Conservation (phyloP, 2,329 filamentous ascomycete genomes). For the Pseudocercospora pini-densiflorae region DNA sequence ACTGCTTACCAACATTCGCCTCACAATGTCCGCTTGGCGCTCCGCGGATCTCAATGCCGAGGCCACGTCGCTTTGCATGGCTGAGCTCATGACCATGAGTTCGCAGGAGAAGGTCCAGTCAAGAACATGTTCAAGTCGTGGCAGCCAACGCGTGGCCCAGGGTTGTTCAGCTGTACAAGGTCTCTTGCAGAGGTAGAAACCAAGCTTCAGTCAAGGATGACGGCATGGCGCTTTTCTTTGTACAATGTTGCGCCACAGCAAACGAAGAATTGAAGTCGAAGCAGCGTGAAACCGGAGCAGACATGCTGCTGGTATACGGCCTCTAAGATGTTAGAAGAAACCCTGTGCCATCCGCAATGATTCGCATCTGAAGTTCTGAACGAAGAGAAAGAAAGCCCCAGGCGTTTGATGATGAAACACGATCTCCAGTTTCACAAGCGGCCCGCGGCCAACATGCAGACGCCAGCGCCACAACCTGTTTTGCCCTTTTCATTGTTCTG, state of each 20-base stretch:
- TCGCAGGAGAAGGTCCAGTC: neutral
- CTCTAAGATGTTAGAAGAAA: neutral
- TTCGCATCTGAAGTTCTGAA: neutral
- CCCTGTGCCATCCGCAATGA: neutral
- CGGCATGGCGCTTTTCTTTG: neutral
- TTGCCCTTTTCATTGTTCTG: neutral
- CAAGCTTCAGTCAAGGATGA: neutral
- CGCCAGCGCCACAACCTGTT: neutral
- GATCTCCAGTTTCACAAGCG: neutral
- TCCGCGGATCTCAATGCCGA: neutral
- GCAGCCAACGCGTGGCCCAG: neutral
- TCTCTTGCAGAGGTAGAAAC: neutral
- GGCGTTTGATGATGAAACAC: neutral
- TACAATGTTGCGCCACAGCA: neutral
- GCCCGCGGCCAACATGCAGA: neutral
- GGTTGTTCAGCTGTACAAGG: neutral
- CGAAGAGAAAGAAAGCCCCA: neutral
- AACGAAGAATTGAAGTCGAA: neutral
- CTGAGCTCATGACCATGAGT: neutral
- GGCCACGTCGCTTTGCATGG: conserved; percentile 2
- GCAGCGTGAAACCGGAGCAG: neutral
- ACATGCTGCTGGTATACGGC: neutral
- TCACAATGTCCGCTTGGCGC: neutral
- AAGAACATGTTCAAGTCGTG: neutral
- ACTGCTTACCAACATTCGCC: too few species aligned